Conservation (phyloP, 768 basidiomycete species). For the Collybiopsis confluens region DNA sequence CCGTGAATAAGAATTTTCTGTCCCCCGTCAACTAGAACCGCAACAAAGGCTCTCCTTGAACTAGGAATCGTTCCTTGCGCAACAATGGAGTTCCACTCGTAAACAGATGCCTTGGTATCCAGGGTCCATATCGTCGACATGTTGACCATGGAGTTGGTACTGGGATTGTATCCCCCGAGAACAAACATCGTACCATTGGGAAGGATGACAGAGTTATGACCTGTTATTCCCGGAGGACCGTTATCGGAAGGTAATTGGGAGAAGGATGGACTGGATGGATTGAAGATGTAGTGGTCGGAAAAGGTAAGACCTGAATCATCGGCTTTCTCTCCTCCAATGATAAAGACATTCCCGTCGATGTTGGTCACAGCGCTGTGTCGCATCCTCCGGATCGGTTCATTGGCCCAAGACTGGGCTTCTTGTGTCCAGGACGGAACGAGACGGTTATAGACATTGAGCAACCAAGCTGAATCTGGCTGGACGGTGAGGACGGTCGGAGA, state of each 20-base stretch:
- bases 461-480: constrained; percentile 56
- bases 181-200: constrained; percentile 66
- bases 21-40: constrained; percentile 42
- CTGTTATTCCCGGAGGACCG: constrained; percentile 66
- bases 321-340: constrained; percentile 78
- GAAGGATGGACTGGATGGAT: constrained; percentile 48
- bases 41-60: constrained; percentile 63
- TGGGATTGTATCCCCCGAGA: constrained; percentile 66
- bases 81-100: constrained; percentile 46
- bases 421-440: constrained; percentile 40
- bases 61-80: constrained; percentile 41
- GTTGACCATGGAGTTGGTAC: constrained; percentile 42
- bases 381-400: constrained; percentile 72
- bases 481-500: constrained; percentile 47
- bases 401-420: constrained; percentile 50
- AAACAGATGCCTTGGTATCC: constrained; percentile 45
- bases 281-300: constrained; percentile 62
- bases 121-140: constrained; percentile 61
- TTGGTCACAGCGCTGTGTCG: constrained; percentile 61
- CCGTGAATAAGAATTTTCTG: constrained; percentile 71
- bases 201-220: constrained; percentile 70
- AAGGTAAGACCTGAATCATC: constrained; percentile 70
- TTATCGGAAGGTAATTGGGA: constrained; percentile 45
- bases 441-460: constrained; percentile 42
- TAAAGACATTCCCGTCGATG: constrained; percentile 49